Percentiles rank a stretch among this genome's conserved stretches.
Conservation (phyloP, 257 asterid species). For the Solanum boliviense region DNA sequence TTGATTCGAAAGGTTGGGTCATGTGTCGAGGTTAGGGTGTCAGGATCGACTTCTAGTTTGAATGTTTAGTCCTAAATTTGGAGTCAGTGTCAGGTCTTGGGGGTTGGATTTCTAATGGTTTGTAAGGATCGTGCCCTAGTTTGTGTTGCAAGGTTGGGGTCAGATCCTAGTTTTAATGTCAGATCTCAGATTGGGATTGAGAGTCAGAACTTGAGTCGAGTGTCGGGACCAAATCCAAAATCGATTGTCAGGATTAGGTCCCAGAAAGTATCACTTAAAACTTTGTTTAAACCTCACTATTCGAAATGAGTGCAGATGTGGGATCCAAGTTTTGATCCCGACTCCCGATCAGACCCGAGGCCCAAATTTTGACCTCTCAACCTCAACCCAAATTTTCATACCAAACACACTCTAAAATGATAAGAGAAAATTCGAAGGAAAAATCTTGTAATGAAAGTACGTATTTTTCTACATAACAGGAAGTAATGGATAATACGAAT, state of each 20-base stretch:
- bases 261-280: too few species aligned
- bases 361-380: neutral
- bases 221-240: neutral
- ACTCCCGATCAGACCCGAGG: neutral
- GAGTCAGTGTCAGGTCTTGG: neutral
- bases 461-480: too few species aligned
- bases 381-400: neutral
- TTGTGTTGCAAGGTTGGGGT: neutral
- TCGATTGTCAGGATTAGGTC: neutral
- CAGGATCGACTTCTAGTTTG: neutral
- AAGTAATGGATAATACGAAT: neutral
- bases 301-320: neutral
- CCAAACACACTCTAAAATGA: neutral
- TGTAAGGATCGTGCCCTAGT: neutral
- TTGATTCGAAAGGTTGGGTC: neutral
- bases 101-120: neutral
- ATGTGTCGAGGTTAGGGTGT: neutral
- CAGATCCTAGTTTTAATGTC: neutral
- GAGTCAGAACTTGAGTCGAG: neutral
- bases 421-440: neutral
- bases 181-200: neutral
- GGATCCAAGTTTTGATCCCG: neutral
- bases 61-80: neutral
- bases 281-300: neutral
- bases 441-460: neutral